Conservation (phyloP, 2,329 filamentous ascomycete genomes). For the Capronia coronata region DNA sequence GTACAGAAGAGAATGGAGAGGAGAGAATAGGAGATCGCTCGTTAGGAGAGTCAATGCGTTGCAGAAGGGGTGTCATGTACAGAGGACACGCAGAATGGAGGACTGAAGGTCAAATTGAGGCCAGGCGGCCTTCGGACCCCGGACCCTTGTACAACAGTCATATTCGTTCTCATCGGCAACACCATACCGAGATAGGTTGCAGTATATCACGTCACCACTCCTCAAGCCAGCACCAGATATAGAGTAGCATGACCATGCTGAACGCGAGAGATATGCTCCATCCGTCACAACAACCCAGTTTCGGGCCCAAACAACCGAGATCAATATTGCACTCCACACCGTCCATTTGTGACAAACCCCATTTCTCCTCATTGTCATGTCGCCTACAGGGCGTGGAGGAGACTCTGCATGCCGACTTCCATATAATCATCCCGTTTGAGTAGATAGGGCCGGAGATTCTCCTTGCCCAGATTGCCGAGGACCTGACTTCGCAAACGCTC, state of each 20-base stretch:
- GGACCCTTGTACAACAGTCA: background rate
- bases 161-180: background rate
- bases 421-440: conserved; percentile 76
- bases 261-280: too few species aligned
- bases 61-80: background rate
- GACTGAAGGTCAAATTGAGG: too few species aligned
- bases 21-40: background rate
- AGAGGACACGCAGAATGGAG: background rate
- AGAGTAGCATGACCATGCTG: too few species aligned
- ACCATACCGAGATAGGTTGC: background rate
- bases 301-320: too few species aligned
- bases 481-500: conserved; percentile 49
- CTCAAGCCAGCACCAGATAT: too few species aligned
- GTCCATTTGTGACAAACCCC: too few species aligned
- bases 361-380: too few species aligned
- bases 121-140: too few species aligned
- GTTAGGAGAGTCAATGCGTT: background rate
- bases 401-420: conserved; percentile 73
- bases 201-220: too few species aligned
- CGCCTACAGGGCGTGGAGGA: conserved; percentile 60
- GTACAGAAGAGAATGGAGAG: background rate
- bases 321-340: too few species aligned
- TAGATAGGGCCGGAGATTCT: conserved; percentile 77
- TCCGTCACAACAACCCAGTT: too few species aligned
- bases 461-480: conserved; percentile 45